Conservation (phyloP, 352 stramenopile species). For the Pythium brachiatum region DNA sequence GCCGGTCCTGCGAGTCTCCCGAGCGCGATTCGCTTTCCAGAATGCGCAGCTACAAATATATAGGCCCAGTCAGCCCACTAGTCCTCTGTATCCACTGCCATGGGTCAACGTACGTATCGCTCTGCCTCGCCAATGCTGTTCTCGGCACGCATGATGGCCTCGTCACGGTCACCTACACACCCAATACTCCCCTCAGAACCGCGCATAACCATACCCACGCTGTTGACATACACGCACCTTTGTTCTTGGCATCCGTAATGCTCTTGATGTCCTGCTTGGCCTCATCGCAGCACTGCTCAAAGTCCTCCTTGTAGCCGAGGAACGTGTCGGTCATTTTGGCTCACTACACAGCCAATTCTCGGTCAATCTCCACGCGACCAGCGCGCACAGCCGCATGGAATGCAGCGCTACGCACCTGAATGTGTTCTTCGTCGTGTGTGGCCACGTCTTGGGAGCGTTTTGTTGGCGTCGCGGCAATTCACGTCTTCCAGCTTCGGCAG, state of each 20-base stretch:
- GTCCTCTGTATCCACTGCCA: not conserved
- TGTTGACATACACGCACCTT: conserved; percentile 6
- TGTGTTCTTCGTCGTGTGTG: not conserved
- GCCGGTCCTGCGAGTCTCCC: conserved; percentile 72
- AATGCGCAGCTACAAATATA: conserved; percentile 57
- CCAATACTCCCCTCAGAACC: not conserved
- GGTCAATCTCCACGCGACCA: conserved; percentile 3
- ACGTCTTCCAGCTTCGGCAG: not conserved
- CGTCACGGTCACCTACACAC: conserved; percentile 38
- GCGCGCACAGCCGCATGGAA: not conserved
- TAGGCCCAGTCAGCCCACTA: not conserved
- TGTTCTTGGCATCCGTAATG: conserved; percentile 41
- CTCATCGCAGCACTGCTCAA: conserved; percentile 81
- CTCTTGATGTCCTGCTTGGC: conserved; percentile 67
- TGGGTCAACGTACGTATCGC: conserved; percentile 49
- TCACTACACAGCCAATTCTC: not conserved
- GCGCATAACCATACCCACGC: not conserved
- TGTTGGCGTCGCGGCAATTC: not conserved
- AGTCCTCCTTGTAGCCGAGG: conserved; percentile 80
- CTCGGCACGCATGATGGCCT: conserved; percentile 52
- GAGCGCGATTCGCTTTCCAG: conserved; percentile 79
- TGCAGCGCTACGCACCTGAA: not conserved
- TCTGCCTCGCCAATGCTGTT: conserved; percentile 75
- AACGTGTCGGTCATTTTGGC: conserved; percentile 72
- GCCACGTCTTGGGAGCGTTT: not conserved